Evolutionary conservation across 768 basidiomycete genomes (phyloP), one percentile per base, ranked within the genome.

Genomic region (Cystoderma amianthinum): DNA sequence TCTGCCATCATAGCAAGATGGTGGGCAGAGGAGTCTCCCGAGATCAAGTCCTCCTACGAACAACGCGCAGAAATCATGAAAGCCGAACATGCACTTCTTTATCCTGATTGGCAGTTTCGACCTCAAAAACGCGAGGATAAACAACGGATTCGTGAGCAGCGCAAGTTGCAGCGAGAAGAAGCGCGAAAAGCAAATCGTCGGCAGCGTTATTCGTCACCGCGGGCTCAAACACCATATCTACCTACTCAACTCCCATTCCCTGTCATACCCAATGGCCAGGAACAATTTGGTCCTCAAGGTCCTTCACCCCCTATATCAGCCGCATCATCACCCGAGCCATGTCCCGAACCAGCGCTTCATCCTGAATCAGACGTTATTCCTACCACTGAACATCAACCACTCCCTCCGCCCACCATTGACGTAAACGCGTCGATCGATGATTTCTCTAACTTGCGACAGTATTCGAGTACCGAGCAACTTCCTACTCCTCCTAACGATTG

Each of bases 1-100:
- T 88, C 85, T 35, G 76, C 73, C 47, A 46, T 72, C 15, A 79
- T 90, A 42, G 71, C 80, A 7, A 37, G 55, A 3, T 67, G 80
- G 70, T 90, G 87, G 88, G 77, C 59, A 50, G 59, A 62, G 15
- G 82, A 82, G 51, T 35, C 61, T 0, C 61, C 66, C 1, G 61
- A 60, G 0, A 68, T 78, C 43, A 76, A 68, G 49, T 61, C 56
- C 4, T 50, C 69, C 3, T 83, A 69, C 47, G 80, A 82, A 48
- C 63, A 65, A 22, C 58, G 62, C 43, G 80, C 80, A 2, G 76
- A 80, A 32, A 59, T 60, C 34, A 67, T 56, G 37, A 81, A 81
- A 51, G 64, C 63, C 1, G 67, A 70, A 40, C 82, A 84, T 48
- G 61, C 63, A 23, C 50, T 54, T 2, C 50, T 57, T 48, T 80